Conservation (phyloP, 805 yeast genomes). For the Alloascoidea africana region DNA sequence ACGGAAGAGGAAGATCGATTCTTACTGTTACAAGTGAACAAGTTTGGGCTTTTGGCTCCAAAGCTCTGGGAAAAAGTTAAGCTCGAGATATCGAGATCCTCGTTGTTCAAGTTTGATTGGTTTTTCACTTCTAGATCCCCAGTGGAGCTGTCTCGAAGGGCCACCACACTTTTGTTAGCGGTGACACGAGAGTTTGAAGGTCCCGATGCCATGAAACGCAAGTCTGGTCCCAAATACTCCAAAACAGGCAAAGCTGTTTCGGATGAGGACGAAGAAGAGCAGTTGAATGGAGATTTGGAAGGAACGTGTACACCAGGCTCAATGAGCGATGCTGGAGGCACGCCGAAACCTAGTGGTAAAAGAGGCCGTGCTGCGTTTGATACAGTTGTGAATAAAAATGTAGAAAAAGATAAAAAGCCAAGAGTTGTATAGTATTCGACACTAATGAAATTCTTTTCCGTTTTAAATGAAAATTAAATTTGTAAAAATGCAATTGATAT, state of each 20-base stretch:
- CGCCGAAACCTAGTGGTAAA: not conserved
- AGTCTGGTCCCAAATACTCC: conserved; percentile 8
- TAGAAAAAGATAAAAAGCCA: no score
- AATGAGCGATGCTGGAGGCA: not conserved
- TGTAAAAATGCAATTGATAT: no score
- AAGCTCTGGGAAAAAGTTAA: conserved; percentile 48
- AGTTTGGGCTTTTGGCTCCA: conserved; percentile 47
- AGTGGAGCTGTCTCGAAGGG: conserved; percentile 57
- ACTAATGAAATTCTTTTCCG: no score
- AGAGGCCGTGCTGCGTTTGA: not conserved
- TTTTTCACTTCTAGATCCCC: conserved; percentile 55
- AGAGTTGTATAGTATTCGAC: no score
- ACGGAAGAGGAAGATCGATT: conserved; percentile 60
- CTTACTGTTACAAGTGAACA: conserved; percentile 41
- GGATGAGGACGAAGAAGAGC: conserved; percentile 5
- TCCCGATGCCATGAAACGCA: conserved; percentile 37
- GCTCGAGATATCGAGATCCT: conserved; percentile 43
- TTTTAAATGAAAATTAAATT: no score
- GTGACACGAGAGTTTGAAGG: conserved; percentile 58
- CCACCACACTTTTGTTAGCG: conserved; percentile 50
- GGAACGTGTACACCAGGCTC: not conserved
- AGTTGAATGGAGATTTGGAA: conserved; percentile 1
- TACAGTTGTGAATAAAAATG: not conserved
- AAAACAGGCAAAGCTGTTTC: conserved; percentile 7
- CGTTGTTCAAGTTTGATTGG: conserved; percentile 59